Evolutionary conservation across 345 rosid species (phyloP).

Genomic region (Citrus inodora): DNA sequence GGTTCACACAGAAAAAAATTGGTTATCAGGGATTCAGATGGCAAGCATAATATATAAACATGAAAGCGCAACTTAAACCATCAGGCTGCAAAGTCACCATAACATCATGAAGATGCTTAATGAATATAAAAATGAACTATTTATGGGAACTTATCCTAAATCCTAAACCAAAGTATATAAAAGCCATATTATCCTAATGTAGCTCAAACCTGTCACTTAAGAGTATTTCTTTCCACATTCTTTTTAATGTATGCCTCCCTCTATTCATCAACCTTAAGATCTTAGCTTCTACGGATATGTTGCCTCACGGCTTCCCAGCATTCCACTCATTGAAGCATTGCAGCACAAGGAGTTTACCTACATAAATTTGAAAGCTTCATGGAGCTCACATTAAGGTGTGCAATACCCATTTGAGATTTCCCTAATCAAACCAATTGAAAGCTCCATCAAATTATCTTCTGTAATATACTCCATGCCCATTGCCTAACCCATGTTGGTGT

Average conservation of each 20-base stretch:
- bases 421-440: background rate
- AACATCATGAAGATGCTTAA: background rate
- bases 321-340: background rate
- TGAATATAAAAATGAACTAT: background rate
- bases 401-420: background rate
- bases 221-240: background rate
- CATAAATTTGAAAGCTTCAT: background rate
- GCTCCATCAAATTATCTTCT: background rate
- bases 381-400: background rate
- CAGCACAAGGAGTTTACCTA: background rate
- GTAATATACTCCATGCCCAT: background rate
- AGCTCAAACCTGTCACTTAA: background rate
- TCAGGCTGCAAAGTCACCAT: background rate
- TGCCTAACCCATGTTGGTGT: background rate
- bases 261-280: background rate
- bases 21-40: background rate
- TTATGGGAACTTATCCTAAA: background rate
- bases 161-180: background rate
- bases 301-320: background rate
- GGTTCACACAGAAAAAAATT: constrained; percentile 19
- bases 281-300: background rate
- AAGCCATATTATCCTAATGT: background rate
- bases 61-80: background rate
- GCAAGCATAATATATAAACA: background rate
- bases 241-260: background rate